A percentile compares a stretch with the other conserved stretches of the same genome.
These are phyloP conservation scores for Apiospora koreana DNA, from an alignment of 2,329 filamentous ascomycete species.

Conservation along the genomic window DNA sequence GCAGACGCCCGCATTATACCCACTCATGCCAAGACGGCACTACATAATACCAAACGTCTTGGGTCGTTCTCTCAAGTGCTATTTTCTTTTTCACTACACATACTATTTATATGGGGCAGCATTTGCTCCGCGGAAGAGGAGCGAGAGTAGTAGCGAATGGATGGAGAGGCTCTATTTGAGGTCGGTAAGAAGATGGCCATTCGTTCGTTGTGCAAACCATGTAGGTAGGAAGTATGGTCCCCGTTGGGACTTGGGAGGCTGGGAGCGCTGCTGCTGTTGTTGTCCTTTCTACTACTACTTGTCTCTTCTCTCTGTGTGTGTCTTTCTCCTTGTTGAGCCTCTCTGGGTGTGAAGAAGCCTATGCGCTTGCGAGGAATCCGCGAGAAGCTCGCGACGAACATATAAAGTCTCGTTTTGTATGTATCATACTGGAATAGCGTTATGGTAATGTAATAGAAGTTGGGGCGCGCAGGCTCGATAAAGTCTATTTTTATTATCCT, in stretches of 20 bases:
- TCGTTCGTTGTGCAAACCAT: neutral
- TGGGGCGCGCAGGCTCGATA: neutral
- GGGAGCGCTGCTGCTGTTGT: neutral
- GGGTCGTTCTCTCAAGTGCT: neutral
- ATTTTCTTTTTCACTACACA: neutral
- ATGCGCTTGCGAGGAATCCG: neutral
- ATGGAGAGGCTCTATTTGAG: neutral
- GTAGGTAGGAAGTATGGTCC: neutral
- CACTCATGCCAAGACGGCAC: neutral
- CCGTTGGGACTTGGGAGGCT: neutral
- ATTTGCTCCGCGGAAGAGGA: neutral
- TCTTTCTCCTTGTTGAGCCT: neutral
- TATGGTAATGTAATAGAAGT: slow-evolving; percentile 6
- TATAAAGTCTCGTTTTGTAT: slow-evolving; percentile 3
- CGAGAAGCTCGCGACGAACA: neutral
- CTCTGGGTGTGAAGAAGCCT: neutral
- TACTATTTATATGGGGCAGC: neutral
- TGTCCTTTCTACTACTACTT: neutral
- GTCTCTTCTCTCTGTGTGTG: neutral
- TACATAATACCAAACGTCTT: neutral
- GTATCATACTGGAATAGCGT: slow-evolving; percentile 2
- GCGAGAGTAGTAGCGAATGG: neutral
- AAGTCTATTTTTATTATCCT: neutral
- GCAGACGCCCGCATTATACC: neutral
- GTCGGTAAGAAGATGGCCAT: neutral